Evolutionary conservation across 345 rosid species (phyloP).

Genomic region (Draba incana): DNA sequence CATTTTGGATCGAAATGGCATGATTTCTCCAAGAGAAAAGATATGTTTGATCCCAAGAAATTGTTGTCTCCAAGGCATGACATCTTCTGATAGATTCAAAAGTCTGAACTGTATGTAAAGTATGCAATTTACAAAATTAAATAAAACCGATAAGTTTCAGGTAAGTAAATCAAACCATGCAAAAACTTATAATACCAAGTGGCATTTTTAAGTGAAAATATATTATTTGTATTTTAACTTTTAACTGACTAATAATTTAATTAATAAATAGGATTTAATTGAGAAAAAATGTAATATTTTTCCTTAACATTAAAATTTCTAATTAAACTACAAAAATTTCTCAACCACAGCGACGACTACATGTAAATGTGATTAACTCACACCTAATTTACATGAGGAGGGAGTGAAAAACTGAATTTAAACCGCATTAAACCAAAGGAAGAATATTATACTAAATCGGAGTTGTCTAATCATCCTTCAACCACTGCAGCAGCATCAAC

Average conservation of each 20-base stretch:
- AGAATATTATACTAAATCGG: conserved; percentile 28
- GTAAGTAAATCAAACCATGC: no score
- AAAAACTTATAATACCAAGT: no score
- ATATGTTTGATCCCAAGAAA: conserved; percentile 75
- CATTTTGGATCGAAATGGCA: conserved; percentile 88
- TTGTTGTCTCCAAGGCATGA: conserved; percentile 80
- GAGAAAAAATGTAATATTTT: no score
- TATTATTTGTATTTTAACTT: no score
- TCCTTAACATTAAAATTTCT: no score
- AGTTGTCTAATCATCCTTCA: conserved; percentile 48
- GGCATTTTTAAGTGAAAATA: no score
- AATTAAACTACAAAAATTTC: conserved; percentile 3
- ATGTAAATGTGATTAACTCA: conserved; percentile 24
- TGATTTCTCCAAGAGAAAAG: conserved; percentile 52
- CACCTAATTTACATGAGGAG: conserved; percentile 37
- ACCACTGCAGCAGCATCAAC: conserved; percentile 48
- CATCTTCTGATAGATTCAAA: conserved; percentile 50
- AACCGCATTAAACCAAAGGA: conserved; percentile 22
- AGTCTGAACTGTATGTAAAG: background rate
- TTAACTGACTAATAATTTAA: no score
- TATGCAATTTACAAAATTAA: no score
- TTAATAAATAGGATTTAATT: no score
- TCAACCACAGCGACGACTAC: conserved; percentile 3
- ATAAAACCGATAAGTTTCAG: no score
- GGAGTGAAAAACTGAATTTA: conserved; percentile 27